Percentiles rank a stretch among this genome's conserved stretches.
phyloP scores from a whole-genome alignment of 345 rosid genomes.

The Aethionema arabicum region DNA sequence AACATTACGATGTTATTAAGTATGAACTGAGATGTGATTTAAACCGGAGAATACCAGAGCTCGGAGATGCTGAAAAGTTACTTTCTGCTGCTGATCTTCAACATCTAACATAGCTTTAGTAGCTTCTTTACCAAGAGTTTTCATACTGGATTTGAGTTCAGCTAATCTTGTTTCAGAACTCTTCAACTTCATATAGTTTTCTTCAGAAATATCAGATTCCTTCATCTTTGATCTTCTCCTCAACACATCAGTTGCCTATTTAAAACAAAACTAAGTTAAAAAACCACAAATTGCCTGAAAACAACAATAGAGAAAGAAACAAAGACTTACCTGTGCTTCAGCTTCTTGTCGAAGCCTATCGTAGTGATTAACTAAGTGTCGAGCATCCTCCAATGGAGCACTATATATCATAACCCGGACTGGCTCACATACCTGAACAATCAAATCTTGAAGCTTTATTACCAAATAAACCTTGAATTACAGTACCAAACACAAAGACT shows the following conservation, averaged over 20 bases:
- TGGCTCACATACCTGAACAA: slow-evolving; percentile 75
- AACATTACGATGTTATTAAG: neutral
- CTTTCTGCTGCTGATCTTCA: slow-evolving; percentile 76
- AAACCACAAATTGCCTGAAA: slow-evolving; percentile 11
- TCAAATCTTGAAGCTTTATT: slow-evolving; percentile 13
- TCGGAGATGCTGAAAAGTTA: slow-evolving; percentile 58
- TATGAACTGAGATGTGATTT: neutral
- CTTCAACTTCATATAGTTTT: slow-evolving; percentile 67
- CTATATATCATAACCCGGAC: slow-evolving; percentile 63
- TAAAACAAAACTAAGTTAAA: neutral
- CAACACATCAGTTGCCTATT: slow-evolving; percentile 78
- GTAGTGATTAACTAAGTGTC: slow-evolving; percentile 71
- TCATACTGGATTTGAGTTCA: slow-evolving; percentile 70
- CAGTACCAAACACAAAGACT: neutral
- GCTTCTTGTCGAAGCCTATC: slow-evolving; percentile 84
- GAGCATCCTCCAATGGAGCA: slow-evolving; percentile 96
- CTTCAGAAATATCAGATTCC: slow-evolving; percentile 74
- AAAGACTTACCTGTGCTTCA: slow-evolving; percentile 72
- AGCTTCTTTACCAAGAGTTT: slow-evolving; percentile 88
- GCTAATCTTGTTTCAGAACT: slow-evolving; percentile 67
- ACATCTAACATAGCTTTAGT: slow-evolving; percentile 84
- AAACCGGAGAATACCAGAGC: slow-evolving; percentile 42
- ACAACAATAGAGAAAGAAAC: neutral
- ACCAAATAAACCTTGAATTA: neutral
- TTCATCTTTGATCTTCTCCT: slow-evolving; percentile 70